A percentile compares a stretch with the other conserved stretches of the same genome.
phyloP scores from a whole-genome alignment of 2,329 filamentous ascomycete genomes.

The Nemania serpens region DNA sequence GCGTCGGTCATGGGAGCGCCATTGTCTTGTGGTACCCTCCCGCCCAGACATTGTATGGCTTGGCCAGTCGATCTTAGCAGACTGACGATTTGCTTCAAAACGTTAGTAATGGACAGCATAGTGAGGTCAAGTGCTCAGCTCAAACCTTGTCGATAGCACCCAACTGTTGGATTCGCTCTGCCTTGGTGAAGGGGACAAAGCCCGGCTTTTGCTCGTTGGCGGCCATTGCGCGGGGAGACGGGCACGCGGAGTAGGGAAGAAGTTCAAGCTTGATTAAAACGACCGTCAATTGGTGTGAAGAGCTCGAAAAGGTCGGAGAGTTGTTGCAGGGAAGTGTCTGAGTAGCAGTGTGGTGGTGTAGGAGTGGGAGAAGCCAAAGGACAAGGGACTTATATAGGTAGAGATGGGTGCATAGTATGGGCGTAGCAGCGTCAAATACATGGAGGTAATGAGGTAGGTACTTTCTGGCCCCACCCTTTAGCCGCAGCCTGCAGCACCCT shows the following conservation, averaged over 20 bases:
- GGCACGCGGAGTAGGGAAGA: not conserved
- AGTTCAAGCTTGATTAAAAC: too few species aligned
- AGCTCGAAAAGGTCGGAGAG: too few species aligned
- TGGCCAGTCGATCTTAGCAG: conserved; percentile 64
- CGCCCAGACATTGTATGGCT: conserved; percentile 67
- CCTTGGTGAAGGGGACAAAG: conserved; percentile 66
- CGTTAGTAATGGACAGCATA: conserved; percentile 32
- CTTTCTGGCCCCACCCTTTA: too few species aligned
- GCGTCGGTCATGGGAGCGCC: conserved; percentile 45
- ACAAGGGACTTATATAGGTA: too few species aligned
- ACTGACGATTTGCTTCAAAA: conserved; percentile 41
- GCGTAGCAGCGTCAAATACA: too few species aligned
- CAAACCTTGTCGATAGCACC: conserved; percentile 74
- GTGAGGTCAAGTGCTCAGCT: not conserved
- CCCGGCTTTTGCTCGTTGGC: conserved; percentile 33
- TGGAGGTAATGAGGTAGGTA: too few species aligned
- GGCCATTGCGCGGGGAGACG: conserved; percentile 24
- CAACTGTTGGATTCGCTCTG: conserved; percentile 80
- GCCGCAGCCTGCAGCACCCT: too few species aligned
- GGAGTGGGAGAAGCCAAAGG: too few species aligned
- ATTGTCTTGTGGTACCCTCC: conserved; percentile 43
- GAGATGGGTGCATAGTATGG: too few species aligned
- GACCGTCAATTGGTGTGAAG: too few species aligned
- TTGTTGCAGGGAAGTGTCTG: too few species aligned
- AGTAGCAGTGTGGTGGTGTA: too few species aligned